Evolutionary conservation across 768 basidiomycete genomes (phyloP), one percentile per base, ranked within the genome.

Genomic region (Dioszegia hungarica): DNA sequence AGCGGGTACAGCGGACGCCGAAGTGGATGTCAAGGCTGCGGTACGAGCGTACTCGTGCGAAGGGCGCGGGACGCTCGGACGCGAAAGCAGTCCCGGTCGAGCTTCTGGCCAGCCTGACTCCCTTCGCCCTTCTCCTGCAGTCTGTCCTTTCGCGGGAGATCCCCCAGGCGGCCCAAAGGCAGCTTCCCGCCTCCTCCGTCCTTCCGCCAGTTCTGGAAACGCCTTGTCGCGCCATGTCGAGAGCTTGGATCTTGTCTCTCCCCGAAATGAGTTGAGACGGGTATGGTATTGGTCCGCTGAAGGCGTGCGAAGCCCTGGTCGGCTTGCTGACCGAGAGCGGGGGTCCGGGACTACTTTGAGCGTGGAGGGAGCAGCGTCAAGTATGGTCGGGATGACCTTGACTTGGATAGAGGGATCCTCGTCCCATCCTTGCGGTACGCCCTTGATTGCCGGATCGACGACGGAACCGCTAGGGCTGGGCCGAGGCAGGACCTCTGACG

Each of bases 361-460:
- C n/a, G n/a, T n/a, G n/a, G n/a, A n/a, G n/a, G n/a, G n/a, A n/a
- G n/a, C n/a, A n/a, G n/a, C n/a, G n/a, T n/a, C n/a, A n/a, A n/a
- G n/a, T n/a, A n/a, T n/a, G n/a, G n/a, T n/a, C n/a, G n/a, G n/a
- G n/a, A n/a, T n/a, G n/a, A n/a, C n/a, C 6, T 6, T 33, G 22
- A 57, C n/a, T 14, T 43, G 43, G 11, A 60, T 20, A 5, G 43
- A 27, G 1, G 48, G 38, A 40, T 66, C 64, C 52, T 62, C 64
- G 5, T 66, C 58, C 64, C 64, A 62, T 20, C 64, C 64, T 46
- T 66, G 64, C 9, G 64, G 61, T 17, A 62, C 45, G 17, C 64
- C 64, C 31, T 51, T 58, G 36, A 66, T 60, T 8, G 41, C 25
- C 10, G 64, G 54, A 33, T 66, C 64, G 1, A 66, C 58, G 9